phyloP scores from a whole-genome alignment of 805 yeast species.

The Lipomyces starkeyi region DNA sequence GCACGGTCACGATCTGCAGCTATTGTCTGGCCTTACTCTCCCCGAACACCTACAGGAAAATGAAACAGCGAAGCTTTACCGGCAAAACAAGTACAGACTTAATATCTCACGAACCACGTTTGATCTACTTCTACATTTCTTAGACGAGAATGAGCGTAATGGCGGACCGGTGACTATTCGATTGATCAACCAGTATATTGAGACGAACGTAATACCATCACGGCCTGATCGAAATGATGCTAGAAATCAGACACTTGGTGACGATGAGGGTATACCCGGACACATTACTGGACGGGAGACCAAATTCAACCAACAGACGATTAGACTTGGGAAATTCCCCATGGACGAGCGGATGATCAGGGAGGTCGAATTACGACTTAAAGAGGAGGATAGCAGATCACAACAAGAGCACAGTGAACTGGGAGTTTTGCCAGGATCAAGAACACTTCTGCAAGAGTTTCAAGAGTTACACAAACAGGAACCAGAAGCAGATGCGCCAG shows the following conservation, averaged over 20 bases:
- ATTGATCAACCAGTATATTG: constrained; percentile 82
- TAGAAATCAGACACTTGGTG: constrained; percentile 60
- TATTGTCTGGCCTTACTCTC: constrained; percentile 73
- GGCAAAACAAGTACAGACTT: constrained; percentile 73
- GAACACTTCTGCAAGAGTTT: constrained; percentile 68
- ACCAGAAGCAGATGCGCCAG: constrained; percentile 59
- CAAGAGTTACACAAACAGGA: constrained; percentile 59
- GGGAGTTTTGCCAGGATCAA: constrained; percentile 44
- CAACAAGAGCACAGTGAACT: constrained; percentile 45
- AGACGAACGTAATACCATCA: constrained; percentile 46
- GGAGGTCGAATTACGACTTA: constrained; percentile 77
- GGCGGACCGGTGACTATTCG: constrained; percentile 91
- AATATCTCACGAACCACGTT: constrained; percentile 82
- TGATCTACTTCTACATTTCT: constrained; percentile 79
- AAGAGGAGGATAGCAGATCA: constrained; percentile 65
- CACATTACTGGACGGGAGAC: constrained; percentile 53
- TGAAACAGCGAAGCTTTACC: constrained; percentile 76
- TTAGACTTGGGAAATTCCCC: constrained; percentile 83
- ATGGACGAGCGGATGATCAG: constrained; percentile 81
- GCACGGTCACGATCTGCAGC: constrained; percentile 78
- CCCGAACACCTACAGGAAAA: constrained; percentile 84
- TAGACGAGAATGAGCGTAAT: constrained; percentile 88
- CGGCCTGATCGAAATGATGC: constrained; percentile 46
- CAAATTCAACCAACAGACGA: constrained; percentile 69
- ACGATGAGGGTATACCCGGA: constrained; percentile 52